Conservation (phyloP, 306 rosid genomes). For the Leucaena leucocephala region DNA sequence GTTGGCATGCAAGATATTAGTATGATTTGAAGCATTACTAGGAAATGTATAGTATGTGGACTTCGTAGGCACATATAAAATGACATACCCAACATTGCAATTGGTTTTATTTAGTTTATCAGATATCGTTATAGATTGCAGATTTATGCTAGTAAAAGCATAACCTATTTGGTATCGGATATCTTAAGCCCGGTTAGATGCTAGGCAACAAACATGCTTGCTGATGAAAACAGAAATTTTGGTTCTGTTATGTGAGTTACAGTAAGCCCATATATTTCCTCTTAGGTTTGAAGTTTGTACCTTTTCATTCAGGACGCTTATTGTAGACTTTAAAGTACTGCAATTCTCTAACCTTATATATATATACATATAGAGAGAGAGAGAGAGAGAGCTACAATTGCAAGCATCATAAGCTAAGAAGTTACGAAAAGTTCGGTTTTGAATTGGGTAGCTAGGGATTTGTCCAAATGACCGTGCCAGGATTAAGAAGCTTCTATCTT, state of each 20-base stretch:
- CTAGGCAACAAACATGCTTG: not conserved
- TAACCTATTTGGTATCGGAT: not conserved
- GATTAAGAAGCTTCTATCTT: constrained; percentile 10
- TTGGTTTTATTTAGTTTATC: not conserved
- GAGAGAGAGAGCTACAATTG: constrained; percentile 14
- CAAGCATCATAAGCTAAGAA: not conserved
- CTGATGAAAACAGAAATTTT: not conserved
- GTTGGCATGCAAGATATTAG: not conserved
- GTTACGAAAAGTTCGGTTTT: constrained; percentile 11
- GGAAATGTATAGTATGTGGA: not conserved
- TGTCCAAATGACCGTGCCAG: constrained; percentile 16
- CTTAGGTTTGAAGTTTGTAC: constrained; percentile 18
- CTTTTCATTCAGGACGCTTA: constrained; percentile 21
- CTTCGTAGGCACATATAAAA: not conserved
- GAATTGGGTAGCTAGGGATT: constrained; percentile 16
- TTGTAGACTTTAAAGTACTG: not conserved
- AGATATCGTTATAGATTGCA: too few species aligned
- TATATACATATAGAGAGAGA: not conserved
- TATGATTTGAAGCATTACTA: constrained; percentile 10
- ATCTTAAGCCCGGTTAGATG: not conserved
- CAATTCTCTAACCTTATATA: not conserved
- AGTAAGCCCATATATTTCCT: not conserved
- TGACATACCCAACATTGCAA: not conserved
- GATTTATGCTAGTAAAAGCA: not conserved
- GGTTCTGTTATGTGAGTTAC: not conserved